Evolutionary conservation across 2,329 filamentous ascomycete species (phyloP).

Genomic region (Claviceps sp.): DNA sequence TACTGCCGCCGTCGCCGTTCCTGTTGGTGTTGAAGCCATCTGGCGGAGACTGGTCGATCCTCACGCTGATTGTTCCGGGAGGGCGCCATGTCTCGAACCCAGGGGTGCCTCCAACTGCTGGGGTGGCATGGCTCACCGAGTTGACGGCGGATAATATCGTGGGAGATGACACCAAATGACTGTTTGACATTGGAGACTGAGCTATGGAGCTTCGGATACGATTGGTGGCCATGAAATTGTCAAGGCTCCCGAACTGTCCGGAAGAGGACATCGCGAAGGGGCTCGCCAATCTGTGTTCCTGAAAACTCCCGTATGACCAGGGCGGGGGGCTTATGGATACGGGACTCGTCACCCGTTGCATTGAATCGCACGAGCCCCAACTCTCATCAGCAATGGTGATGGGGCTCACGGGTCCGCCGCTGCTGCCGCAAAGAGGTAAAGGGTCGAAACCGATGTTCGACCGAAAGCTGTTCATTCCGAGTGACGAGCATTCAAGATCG

Average conservation of each 20-base stretch:
- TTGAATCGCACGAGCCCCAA: slow-evolving; percentile 18
- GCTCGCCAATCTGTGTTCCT: slow-evolving; percentile 17
- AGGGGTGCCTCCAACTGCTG: slow-evolving; percentile 19
- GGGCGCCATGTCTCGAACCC: slow-evolving; percentile 26
- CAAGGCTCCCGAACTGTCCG: slow-evolving; percentile 19
- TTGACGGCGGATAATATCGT: slow-evolving; percentile 12
- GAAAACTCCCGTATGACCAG: slow-evolving; percentile 19
- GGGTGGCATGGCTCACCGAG: slow-evolving; percentile 7
- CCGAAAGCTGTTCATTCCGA: slow-evolving; percentile 11
- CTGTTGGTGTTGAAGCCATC: slow-evolving; percentile 9
- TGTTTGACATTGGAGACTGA: slow-evolving; percentile 11
- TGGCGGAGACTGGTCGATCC: slow-evolving; percentile 13
- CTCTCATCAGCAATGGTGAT: slow-evolving; percentile 18
- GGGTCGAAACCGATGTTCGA: slow-evolving; percentile 5
- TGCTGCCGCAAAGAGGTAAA: slow-evolving; percentile 5
- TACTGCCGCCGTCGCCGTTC: slow-evolving; percentile 8
- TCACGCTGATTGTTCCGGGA: slow-evolving; percentile 15
- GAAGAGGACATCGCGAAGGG: slow-evolving; percentile 15
- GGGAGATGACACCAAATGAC: slow-evolving; percentile 9
- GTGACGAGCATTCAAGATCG: slow-evolving; percentile 9
- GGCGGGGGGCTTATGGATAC: slow-evolving; percentile 16
- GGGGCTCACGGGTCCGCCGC: slow-evolving; percentile 17
- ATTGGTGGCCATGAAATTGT: slow-evolving; percentile 19
- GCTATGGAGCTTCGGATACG: slow-evolving; percentile 16
- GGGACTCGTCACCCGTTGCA: slow-evolving; percentile 20